Evolutionary conservation across 2,329 filamentous ascomycete genomes (phyloP).

Genomic region (Cercospora sojina): DNA sequence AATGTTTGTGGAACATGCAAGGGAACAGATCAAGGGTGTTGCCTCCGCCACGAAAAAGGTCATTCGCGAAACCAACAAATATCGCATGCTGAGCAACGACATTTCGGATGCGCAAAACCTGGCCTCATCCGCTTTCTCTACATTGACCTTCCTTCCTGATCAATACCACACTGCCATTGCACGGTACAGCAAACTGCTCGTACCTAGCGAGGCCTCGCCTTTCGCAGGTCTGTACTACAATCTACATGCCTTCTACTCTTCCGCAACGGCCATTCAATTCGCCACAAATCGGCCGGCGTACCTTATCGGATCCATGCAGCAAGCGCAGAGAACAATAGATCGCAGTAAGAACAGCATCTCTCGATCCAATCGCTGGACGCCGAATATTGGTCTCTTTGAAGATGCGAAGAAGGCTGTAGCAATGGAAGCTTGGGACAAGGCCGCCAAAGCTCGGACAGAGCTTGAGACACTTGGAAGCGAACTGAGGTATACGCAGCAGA

Average conservation of each 20-base stretch:
- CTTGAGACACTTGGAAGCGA: constrained; percentile 74
- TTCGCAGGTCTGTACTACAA: constrained; percentile 70
- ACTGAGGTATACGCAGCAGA: constrained; percentile 86
- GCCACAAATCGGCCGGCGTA: constrained; percentile 76
- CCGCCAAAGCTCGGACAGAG: constrained; percentile 67
- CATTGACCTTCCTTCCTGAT: constrained; percentile 65
- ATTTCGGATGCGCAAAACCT: constrained; percentile 63
- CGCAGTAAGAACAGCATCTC: constrained; percentile 72
- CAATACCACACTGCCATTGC: constrained; percentile 69
- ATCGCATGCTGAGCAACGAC: constrained; percentile 66
- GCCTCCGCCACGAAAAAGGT: constrained; percentile 81
- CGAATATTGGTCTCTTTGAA: constrained; percentile 65
- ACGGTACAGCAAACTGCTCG: constrained; percentile 66
- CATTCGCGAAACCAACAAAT: constrained; percentile 72
- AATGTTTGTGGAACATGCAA: constrained; percentile 85
- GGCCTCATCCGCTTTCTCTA: constrained; percentile 54
- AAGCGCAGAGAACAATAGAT: constrained; percentile 72
- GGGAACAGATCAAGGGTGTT: constrained; percentile 82
- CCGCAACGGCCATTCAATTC: constrained; percentile 75
- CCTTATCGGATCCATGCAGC: constrained; percentile 73
- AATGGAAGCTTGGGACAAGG: constrained; percentile 80
- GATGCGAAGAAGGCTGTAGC: constrained; percentile 80
- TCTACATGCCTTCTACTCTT: constrained; percentile 77
- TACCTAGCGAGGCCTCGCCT: constrained; percentile 70
- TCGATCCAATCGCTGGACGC: constrained; percentile 74